Evolutionary conservation across 169 alveolate genomes (phyloP).

Genomic region (Toxoplasma gondii): DNA sequence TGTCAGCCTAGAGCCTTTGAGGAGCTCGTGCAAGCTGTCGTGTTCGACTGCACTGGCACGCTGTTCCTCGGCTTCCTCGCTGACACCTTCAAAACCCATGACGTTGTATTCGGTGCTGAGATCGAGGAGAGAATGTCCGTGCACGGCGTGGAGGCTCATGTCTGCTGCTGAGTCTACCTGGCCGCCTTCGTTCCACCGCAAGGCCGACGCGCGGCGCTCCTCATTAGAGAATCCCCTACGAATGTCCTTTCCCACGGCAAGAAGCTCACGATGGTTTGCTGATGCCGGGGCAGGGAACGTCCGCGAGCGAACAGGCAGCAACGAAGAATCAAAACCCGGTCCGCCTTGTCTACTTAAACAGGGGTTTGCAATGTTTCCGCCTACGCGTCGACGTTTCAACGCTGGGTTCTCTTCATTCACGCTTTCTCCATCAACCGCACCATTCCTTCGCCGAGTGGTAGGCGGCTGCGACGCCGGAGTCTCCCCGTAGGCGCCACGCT

Average conservation of each 20-base stretch:
- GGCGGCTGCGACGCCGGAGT: neutral
- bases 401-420: neutral
- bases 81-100: neutral
- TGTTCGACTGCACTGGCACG: neutral
- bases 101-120: neutral
- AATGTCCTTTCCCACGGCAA: neutral
- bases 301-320: neutral
- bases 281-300: neutral
- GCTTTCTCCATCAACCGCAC: neutral
- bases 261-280: neutral
- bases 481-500: neutral
- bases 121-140: neutral
- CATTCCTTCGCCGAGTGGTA: neutral
- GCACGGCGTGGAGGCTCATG: neutral
- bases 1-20: neutral
- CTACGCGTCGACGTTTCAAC: conserved; percentile 30
- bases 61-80: neutral
- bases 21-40: neutral
- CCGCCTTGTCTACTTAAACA: neutral
- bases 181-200: neutral
- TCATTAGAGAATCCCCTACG: neutral
- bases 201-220: neutral
- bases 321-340: neutral
- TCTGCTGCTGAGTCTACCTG: neutral
- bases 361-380: neutral